Evolutionary conservation across 176 grass and related monocot genomes (phyloP), one percentile per base, ranked within the genome.

Genomic region (Lolium perenne): DNA sequence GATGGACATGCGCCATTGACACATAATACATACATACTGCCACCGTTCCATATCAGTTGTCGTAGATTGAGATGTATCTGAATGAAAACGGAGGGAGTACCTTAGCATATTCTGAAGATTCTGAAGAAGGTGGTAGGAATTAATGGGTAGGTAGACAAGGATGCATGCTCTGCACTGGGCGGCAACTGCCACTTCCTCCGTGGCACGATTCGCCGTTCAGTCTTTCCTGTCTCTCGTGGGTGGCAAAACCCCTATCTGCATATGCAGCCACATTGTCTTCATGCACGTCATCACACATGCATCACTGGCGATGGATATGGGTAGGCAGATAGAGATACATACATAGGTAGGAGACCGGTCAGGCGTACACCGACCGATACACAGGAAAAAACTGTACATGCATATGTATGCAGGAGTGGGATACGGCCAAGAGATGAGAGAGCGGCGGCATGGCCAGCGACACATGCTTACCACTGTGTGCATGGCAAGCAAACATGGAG

Each of bases 371-470:
- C 14, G 61, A 74, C 32, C 32, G 32, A 3, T 35, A 35, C 32
- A 35, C 32, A 35, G 32, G n/a, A 13, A 63, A n/a, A 62, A 79
- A 46, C 20, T 59, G 12, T 18, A 55, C 1, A 38, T 56, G 10
- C 64, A 67, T 66, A 12, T 68, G 26, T 35, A 64, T 17, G 63
- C 11, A 26, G 60, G 23, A 29, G 12, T 25, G 14, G 4, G 26
- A 85, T 54, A 23, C 55, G 66, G 14, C 26, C 54, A 73, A 63
- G 17, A 20, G 13, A 18, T 10, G 16, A 7, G 18, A 22, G 7
- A 62, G 77, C 65, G 54, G 78, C 68, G 70, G 56, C 78, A 65
- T 26, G 80, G 64, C 22, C 26, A 60, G 23, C 15, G 74, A 79
- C 84, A 61, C 38, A 51, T 70, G 32, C 74, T 46, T 20, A 10